Evolutionary conservation across 2,329 filamentous ascomycete genomes (phyloP), one percentile per base, ranked within the genome.

Genomic region (Leptosphaerulina australis): DNA sequence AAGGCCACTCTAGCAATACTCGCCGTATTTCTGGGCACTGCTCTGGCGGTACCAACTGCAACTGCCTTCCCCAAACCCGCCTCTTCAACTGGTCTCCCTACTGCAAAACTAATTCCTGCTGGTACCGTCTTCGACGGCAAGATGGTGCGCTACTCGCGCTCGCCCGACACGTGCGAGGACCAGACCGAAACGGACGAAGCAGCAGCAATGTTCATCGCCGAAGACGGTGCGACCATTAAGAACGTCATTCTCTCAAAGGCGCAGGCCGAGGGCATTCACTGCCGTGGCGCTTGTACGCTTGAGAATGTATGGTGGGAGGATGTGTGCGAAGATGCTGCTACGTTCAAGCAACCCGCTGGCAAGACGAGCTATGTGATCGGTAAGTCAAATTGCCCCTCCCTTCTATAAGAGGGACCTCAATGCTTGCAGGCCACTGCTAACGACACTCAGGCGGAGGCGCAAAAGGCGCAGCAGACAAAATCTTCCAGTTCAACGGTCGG

Each of bases 171-270:
- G 2, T 56, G 53, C 25, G 24, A 53, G 15, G 50, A 44, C 12
- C 53, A 56, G 18, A 53, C 22, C 5, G 53, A 55, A 18, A 55
- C 48, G 7, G 53, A 52, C 18, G 53, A 55, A 36, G 53, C 54
- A 4, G 50, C 50, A 28, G 74, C 47, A 14, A 50, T 44, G 47
- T 51, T 51, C 41, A 51, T 51, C 11, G 36, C 35, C 75, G 71
- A 76, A 58, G 63, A 73, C 20, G 78, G 77, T 6, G 78, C 74
- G 7, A 76, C 73, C 14, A 66, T 81, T 33, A 75, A 72, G 52
- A 80, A 80, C 56, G 77, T 78, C 58, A 79, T 81, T 60, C 78
- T 80, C 35, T 76, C 77, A 10, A 68, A 71, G 25, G 73, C 74
- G 25, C 74, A 79, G 55, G 70, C 73, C 14, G 78, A 81, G 59